phyloP scores from a whole-genome alignment of 2,329 filamentous ascomycete species.

The Fusarium udum region DNA sequence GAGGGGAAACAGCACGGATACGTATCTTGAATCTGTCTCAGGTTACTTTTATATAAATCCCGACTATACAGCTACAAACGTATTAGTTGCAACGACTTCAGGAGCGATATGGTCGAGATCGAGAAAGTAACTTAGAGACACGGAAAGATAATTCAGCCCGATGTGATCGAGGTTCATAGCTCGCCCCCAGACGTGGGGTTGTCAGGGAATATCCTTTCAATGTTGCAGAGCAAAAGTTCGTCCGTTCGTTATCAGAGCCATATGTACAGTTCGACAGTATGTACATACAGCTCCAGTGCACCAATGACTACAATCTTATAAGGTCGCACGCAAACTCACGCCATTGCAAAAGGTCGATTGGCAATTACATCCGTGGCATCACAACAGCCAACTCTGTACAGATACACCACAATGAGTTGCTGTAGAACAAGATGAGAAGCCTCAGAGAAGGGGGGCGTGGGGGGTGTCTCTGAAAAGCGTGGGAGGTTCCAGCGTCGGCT shows the following conservation, averaged over 20 bases:
- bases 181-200: conserved; percentile 22
- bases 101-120: neutral
- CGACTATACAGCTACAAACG: neutral
- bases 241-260: conserved; percentile 20
- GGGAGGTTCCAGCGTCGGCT: conserved; percentile 28
- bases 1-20: conserved; percentile 16
- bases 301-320: neutral
- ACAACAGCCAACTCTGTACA: neutral
- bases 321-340: conserved; percentile 10
- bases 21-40: conserved; percentile 3
- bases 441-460: conserved; percentile 30
- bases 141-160: neutral
- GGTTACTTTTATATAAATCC: neutral
- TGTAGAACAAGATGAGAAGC: conserved; percentile 26
- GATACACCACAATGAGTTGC: neutral
- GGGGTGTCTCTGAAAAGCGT: conserved; percentile 36
- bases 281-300: neutral
- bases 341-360: conserved; percentile 18
- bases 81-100: neutral
- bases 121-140: neutral
- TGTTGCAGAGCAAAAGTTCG: conserved; percentile 1
- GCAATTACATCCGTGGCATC: conserved; percentile 11
- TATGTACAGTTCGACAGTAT: neutral
- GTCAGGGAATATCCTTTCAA: conserved; percentile 5
- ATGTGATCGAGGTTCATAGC: neutral